Evolutionary conservation across 2,329 filamentous ascomycete species (phyloP), one percentile per base, ranked within the genome.

Genomic region (Arthroderma sp.): DNA sequence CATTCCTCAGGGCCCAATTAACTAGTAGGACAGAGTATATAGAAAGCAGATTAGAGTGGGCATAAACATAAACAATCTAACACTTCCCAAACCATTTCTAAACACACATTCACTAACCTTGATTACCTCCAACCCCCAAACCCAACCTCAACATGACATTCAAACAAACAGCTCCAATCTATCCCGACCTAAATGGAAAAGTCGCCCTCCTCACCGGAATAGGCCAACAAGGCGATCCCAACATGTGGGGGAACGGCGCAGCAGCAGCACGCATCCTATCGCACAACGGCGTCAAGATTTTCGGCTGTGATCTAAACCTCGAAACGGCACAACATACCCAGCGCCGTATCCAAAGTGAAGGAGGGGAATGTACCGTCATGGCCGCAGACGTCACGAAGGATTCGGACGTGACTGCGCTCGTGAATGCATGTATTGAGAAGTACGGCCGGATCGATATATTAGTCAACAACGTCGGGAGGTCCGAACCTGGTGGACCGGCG

Each of bases 381-480:
- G 63, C 57, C 4, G 63, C 64, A 9, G 62, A 80, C 51, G 75
- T 75, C 2, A 78, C 74, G 0, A 68, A 69, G 4, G 66, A 69
- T 0, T 53, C 58, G 0, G 71, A 72, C 10, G 74, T 78, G 53
- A 70, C 74, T 49, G 55, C 56, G 0, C 65, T 78, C 0, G 68
- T 80, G 3, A 67, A 73, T 31, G 65, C 67, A 0, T 77, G 74
- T 38, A 53, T 75, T 11, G 54, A 61, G 0, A 70, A 68, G 34
- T 68, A 77, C 48, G 73, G 74, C 6, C 66, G 71, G 4, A 72
- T 79, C 43, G 77, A 80, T 49, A 73, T 80, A 22, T 59, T 80
- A 0, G 56, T 81, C 10, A 78, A 77, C 50, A 79, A 79, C 43
- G 76, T 79, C 3, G 77, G 77, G 1, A 68, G 68, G 43, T 73